Evolutionary conservation across 1,284 basidiomycete species (phyloP).

Genomic region (Pyrrhoderma noxium): DNA sequence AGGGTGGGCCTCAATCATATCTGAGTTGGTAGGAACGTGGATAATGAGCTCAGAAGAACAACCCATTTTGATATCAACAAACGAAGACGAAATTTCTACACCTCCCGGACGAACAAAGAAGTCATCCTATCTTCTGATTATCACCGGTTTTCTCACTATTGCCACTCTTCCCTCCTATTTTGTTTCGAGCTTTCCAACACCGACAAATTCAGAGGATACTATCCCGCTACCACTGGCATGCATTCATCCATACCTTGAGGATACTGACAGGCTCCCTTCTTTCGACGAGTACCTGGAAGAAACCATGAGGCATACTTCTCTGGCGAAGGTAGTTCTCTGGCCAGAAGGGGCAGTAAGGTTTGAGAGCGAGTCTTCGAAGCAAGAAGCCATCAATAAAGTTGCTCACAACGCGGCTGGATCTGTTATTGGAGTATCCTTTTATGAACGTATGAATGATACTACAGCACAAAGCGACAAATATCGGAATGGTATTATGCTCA

Average conservation of each 20-base stretch:
- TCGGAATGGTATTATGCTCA: constrained; percentile 57
- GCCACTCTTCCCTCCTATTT: constrained; percentile 54
- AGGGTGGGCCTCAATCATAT: constrained; percentile 61
- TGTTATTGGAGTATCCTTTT: constrained; percentile 60
- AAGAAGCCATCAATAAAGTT: constrained; percentile 42
- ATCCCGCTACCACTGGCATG: constrained; percentile 60
- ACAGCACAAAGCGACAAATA: constrained; percentile 28
- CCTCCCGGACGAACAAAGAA: constrained; percentile 12
- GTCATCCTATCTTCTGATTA: constrained; percentile 24
- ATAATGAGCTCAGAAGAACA: constrained; percentile 39
- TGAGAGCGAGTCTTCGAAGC: constrained; percentile 39
- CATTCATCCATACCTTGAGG: constrained; percentile 37
- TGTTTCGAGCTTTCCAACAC: constrained; percentile 34
- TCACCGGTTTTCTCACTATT: constrained; percentile 35
- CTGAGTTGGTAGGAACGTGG: constrained; percentile 47
- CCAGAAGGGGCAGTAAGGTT: constrained; percentile 71
- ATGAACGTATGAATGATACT: constrained; percentile 40
- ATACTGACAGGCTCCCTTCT: constrained; percentile 33
- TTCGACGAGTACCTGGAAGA: constrained; percentile 59
- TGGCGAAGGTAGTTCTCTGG: constrained; percentile 63
- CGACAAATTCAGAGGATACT: constrained; percentile 34
- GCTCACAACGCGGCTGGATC: constrained; percentile 29
- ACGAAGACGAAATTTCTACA: background rate
- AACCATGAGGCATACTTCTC: constrained; percentile 34
- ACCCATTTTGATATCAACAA: constrained; percentile 3